Conservation (phyloP, 2,329 filamentous ascomycete genomes). For the Sporothrix curviconia region DNA sequence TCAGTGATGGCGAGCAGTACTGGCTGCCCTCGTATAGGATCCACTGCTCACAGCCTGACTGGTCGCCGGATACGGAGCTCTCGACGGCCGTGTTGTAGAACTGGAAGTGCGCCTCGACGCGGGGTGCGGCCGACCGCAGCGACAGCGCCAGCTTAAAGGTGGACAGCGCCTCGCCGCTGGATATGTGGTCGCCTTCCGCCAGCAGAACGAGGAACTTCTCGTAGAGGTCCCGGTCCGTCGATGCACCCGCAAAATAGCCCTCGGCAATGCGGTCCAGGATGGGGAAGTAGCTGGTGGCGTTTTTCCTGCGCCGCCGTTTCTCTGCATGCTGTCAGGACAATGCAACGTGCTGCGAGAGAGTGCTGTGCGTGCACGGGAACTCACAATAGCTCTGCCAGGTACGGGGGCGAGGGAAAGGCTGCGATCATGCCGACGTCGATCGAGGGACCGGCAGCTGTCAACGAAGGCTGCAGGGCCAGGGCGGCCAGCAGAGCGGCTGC, state of each 20-base stretch:
- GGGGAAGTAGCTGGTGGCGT: constrained; percentile 80
- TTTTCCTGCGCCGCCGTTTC: constrained; percentile 92
- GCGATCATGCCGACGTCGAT: constrained; percentile 85
- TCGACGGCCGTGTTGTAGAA: constrained; percentile 88
- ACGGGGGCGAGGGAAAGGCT: constrained; percentile 82
- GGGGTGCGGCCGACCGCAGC: constrained; percentile 76
- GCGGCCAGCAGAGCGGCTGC: constrained; percentile 36
- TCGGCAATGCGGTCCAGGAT: constrained; percentile 85
- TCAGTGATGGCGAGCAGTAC: constrained; percentile 69
- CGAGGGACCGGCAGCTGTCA: constrained; percentile 47
- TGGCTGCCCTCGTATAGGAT: constrained; percentile 51
- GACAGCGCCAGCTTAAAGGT: constrained; percentile 89
- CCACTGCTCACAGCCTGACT: constrained; percentile 70
- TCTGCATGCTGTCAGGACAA: constrained; percentile 40
- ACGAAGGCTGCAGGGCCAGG: constrained; percentile 28
- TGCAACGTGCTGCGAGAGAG: too few relatives aligned
- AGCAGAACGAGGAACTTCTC: constrained; percentile 67
- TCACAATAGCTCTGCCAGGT: constrained; percentile 88
- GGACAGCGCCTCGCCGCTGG: constrained; percentile 64
- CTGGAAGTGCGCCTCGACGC: constrained; percentile 94
- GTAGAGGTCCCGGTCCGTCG: constrained; percentile 76
- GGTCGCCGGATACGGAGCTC: constrained; percentile 46
- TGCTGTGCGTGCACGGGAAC: too few relatives aligned
- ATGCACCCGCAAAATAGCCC: constrained; percentile 64
- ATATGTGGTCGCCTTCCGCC: constrained; percentile 72